A percentile compares a stretch with the other conserved stretches of the same genome.
These are phyloP conservation scores for Phialophora tarda DNA, from an alignment of 2,329 filamentous ascomycete genomes.

Conservation along the genomic window DNA sequence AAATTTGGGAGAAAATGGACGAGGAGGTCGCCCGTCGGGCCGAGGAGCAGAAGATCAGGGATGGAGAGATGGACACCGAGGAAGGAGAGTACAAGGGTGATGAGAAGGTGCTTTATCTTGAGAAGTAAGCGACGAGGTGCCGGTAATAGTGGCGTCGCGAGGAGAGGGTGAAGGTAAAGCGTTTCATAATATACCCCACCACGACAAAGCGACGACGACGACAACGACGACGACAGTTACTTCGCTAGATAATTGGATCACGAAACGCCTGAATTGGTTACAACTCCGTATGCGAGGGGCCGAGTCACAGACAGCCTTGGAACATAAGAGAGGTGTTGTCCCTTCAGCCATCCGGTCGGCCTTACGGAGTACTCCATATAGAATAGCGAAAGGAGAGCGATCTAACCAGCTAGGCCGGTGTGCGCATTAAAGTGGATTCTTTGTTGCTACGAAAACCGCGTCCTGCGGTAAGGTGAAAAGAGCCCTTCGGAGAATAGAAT, in stretches of 20 bases:
- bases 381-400: too few relatives aligned
- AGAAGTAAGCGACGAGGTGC: constrained; percentile 17
- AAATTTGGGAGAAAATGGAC: constrained; percentile 33
- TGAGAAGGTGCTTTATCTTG: constrained; percentile 24
- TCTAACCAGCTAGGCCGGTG: too few relatives aligned
- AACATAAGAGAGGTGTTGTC: too few relatives aligned
- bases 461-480: too few relatives aligned
- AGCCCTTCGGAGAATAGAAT: neutral
- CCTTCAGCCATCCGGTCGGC: too few relatives aligned
- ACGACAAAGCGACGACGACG: neutral
- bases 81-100: constrained; percentile 16
- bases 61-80: constrained; percentile 17
- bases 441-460: too few relatives aligned
- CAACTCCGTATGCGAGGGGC: too few relatives aligned
- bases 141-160: neutral
- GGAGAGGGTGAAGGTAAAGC: neutral
- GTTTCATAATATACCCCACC: neutral
- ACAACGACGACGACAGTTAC: neutral
- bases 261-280: too few relatives aligned
- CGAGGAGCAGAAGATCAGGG: constrained; percentile 28
- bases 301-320: too few relatives aligned
- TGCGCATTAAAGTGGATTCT: too few relatives aligned
- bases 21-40: constrained; percentile 25
- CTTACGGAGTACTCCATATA: too few relatives aligned
- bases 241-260: neutral